Evolutionary conservation across 306 rosid genomes (phyloP).

Genomic region (Trichosanthes cucumerina): DNA sequence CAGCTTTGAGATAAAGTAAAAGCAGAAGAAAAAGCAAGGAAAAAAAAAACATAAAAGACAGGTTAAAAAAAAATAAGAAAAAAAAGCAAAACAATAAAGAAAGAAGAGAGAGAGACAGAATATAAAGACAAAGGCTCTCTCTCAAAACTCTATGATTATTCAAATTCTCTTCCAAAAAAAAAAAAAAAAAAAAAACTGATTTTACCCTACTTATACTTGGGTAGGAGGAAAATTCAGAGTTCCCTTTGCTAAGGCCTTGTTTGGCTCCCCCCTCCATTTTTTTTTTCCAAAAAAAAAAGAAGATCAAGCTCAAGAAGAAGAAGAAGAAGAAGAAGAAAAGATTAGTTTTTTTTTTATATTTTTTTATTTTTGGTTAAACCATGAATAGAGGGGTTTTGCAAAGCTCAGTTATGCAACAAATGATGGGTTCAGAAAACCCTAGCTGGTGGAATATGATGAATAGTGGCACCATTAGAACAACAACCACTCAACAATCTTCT

Average conservation of each 20-base stretch:
- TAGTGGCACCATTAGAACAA: constrained; percentile 33
- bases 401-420: constrained; percentile 87
- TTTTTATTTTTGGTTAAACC: not conserved
- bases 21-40: constrained; percentile 26
- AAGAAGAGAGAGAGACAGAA: constrained; percentile 16
- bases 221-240: constrained; percentile 15
- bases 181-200: constrained; percentile 21
- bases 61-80: constrained; percentile 13
- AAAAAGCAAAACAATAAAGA: constrained; percentile 41
- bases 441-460: constrained; percentile 90
- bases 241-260: not conserved
- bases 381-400: constrained; percentile 82
- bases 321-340: constrained; percentile 3
- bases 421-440: constrained; percentile 82
- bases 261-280: constrained; percentile 29
- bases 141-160: constrained; percentile 58
- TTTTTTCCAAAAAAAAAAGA: constrained; percentile 27
- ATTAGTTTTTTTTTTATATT: not conserved
- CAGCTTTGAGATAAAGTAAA: constrained; percentile 63
- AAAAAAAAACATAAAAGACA: constrained; percentile 16
- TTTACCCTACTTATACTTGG: constrained; percentile 41
- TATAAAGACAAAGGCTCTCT: constrained; percentile 43
- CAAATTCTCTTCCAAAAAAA: constrained; percentile 32
- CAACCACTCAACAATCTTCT: constrained; percentile 26
- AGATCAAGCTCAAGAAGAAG: constrained; percentile 12